Conservation (phyloP, 768 basidiomycete genomes). For the Lyophyllum semitale region DNA sequence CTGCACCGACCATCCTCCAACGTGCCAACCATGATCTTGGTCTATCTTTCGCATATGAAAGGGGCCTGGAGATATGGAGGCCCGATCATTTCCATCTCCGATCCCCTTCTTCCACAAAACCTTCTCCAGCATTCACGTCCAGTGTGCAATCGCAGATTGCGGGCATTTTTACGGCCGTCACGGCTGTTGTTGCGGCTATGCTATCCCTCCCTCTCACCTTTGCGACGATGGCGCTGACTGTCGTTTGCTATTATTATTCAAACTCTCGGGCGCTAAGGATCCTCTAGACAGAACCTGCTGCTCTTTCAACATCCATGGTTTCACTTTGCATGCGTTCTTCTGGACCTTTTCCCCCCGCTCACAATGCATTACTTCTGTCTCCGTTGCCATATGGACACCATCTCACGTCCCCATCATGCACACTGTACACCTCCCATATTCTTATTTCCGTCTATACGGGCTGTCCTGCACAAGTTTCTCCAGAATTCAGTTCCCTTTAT, state of each 20-base stretch:
- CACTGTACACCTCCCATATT: background rate
- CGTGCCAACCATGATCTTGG: constrained; percentile 34
- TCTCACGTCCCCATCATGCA: background rate
- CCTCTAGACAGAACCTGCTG: constrained; percentile 16
- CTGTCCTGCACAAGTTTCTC: no score
- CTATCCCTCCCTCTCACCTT: constrained; percentile 37
- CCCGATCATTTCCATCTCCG: constrained; percentile 1
- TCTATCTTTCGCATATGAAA: constrained; percentile 28
- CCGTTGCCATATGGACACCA: background rate
- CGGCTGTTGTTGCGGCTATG: constrained; percentile 26
- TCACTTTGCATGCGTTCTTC: background rate
- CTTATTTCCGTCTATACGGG: background rate
- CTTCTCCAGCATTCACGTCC: background rate
- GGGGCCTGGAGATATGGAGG: constrained; percentile 20
- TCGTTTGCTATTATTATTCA: constrained; percentile 45
- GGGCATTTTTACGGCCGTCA: constrained; percentile 20
- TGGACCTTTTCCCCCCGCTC: background rate
- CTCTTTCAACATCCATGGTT: background rate
- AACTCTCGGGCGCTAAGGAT: constrained; percentile 36
- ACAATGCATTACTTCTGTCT: background rate
- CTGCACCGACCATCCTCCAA: constrained; percentile 10
- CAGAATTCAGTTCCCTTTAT: no score
- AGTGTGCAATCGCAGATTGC: constrained; percentile 5
- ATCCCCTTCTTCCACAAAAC: background rate
- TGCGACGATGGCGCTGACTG: constrained; percentile 36